Base-by-base conservation (phyloP, 768 basidiomycete genomes). In the Boletus sensibilis region DNA sequence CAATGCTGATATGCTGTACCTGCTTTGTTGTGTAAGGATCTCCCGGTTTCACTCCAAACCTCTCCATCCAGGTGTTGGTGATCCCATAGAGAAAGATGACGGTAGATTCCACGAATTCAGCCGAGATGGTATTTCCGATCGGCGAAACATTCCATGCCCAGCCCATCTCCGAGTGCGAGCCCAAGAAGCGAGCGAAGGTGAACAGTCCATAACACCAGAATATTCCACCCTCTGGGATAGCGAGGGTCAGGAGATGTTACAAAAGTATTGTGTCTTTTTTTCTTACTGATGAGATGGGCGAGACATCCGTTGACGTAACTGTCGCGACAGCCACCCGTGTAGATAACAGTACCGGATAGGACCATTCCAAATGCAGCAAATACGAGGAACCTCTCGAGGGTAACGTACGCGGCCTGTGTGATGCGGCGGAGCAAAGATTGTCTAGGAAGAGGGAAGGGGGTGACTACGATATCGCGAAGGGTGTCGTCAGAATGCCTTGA, bases 21-120 rank as follows among this genome's bases (percentile, higher is more conserved):
- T 97, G 84, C 71, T 94, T 96, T 25, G 93, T 89, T 2, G 90
- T 90, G 74, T 82, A 96, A 14, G 94, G 90, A 66, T 88, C 87
- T 14, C 90, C 92, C 0, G 88, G 74, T 16, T 80, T 73, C 1
- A 87, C 90, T 4, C 94, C 95, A 61, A 96, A 91, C 40, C 96
- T 83, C 73, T 98, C 96, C 91, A 98, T 93, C 92, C 93, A 98
- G 16, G 90, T 93, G 68, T 98, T 96, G 41, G 92, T 88, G 34
- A 83, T 78, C 9, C 95, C 95, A 68, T 98, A 98, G 0, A 85
- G 34, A 74, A 95, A 95, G 64, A 98, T 94, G 50, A 92, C 80
- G 11, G 78, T 66, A 0, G 87, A 91, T 72, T 94, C 92, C 55
- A 86, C 78, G 52, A 91, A 87, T 69, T 93, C 91, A 6, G 86